Evolutionary conservation across 257 asterid species (phyloP), one percentile per base, ranked within the genome.

Genomic region (Nicotiana tomentosiformis): DNA sequence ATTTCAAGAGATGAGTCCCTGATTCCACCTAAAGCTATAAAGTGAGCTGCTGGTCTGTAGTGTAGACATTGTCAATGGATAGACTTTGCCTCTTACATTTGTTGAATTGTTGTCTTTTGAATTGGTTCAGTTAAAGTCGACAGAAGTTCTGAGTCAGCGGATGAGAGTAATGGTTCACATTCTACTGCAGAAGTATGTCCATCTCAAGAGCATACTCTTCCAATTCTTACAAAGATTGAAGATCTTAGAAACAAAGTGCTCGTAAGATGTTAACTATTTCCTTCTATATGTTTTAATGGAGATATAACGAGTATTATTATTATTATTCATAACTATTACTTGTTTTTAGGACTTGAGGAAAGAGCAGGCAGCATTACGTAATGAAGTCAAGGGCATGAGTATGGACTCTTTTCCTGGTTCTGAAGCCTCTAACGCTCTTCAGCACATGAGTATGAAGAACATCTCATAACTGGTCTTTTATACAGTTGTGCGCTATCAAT

Each of bases 301-400:
- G 29, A 51, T 7, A 4, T 43, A 23, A 49, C 1, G 80, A 76
- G 23, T 76, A n/a, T 43, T 9, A 43, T 1, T 8, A 43, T 1
- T 43, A 51, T 26, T 51, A 26, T 29, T 51, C 80, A 51, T 51
- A 2, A 15, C 53, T 32, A 29, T 76, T 23, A 37, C 46, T 39
- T 64, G 26, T 2, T 33, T 55, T 29, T 81, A 86, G 90, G 81
- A 83, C 55, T 68, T 87, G 84, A 89, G 78, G 85, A 78, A 85
- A 80, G 95, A 93, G 57, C 95, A 94, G 57, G 74, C 86, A 57
- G 85, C 84, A 81, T 82, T 92, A 64, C 86, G 91, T 65, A 62
- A 86, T 78, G 94, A 94, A 89, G 93, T 95, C 37, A 92, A 92
- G 91, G 88, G 84, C 85, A 84, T 90, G 72, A 89, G 90, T 58